These are phyloP conservation scores for Chenopodium formosanum DNA, from an alignment of 148 eudicot species.

Conservation along the genomic window DNA sequence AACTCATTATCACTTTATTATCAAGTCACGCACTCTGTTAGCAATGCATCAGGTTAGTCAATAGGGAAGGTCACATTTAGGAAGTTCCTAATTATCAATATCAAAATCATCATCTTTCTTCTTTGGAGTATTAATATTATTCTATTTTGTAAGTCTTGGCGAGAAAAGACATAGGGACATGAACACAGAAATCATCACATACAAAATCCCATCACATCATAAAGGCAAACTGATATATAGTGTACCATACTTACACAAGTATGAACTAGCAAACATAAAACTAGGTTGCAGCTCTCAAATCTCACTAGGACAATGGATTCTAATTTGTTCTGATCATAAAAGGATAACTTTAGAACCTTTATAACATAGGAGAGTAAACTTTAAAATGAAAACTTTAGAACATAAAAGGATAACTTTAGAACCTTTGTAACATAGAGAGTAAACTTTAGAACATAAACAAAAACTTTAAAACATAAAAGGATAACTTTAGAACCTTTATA, in stretches of 20 bases:
- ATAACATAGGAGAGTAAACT: too few species aligned
- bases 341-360: too few species aligned
- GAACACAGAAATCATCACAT: too few species aligned
- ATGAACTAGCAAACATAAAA: background rate
- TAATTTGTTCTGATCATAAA: background rate
- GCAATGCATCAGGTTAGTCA: constrained; percentile 2
- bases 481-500: too few species aligned
- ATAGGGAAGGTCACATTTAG: constrained; percentile 45
- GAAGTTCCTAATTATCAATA: constrained; percentile 57
- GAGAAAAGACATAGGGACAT: background rate
- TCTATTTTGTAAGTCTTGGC: constrained; percentile 27
- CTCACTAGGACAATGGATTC: background rate
- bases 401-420: too few species aligned
- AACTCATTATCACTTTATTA: background rate
- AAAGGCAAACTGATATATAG: background rate
- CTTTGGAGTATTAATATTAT: constrained; percentile 21
- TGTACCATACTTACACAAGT: too few species aligned
- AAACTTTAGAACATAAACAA: too few species aligned
- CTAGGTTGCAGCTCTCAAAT: background rate
- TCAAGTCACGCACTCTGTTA: too few species aligned
- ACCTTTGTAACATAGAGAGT: too few species aligned
- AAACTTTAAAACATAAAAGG: too few species aligned
- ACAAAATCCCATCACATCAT: too few species aligned
- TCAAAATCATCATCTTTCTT: constrained; percentile 36
- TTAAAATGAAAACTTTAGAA: too few species aligned